These are phyloP conservation scores for Fusarium domesticum DNA, from an alignment of 2,329 filamentous ascomycete species.

Conservation along the genomic window DNA sequence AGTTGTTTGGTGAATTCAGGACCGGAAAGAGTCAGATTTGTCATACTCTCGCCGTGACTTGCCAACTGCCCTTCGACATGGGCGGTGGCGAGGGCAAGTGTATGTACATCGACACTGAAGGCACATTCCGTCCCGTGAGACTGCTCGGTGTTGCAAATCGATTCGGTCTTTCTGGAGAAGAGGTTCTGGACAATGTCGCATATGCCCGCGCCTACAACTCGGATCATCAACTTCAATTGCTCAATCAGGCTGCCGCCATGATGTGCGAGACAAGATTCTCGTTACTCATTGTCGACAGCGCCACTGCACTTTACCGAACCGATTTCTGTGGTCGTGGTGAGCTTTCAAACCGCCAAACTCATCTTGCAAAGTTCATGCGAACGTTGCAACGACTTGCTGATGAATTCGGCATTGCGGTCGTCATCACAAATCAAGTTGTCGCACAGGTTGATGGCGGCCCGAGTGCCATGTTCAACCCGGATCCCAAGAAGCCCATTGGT, in stretches of 20 bases:
- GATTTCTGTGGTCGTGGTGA: conserved; percentile 97
- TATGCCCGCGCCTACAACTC: conserved; percentile 98
- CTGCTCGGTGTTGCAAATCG: conserved; percentile 88
- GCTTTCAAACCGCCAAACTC: conserved; percentile 86
- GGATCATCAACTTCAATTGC: conserved; percentile 90
- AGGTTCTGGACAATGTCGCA: conserved; percentile 96
- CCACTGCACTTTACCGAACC: conserved; percentile 91
- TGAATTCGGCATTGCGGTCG: conserved; percentile 92
- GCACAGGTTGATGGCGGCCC: conserved; percentile 96
- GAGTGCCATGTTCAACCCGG: conserved; percentile 97
- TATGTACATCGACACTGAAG: conserved; percentile 97
- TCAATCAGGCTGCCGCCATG: conserved; percentile 95
- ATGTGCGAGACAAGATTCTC: conserved; percentile 99
- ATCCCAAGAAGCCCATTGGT: conserved; percentile 98
- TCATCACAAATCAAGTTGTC: conserved; percentile 98
- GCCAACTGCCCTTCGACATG: conserved; percentile 97
- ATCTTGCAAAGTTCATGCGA: conserved; percentile 85
- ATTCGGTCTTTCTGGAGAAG: conserved; percentile 91
- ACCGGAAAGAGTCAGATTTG: conserved; percentile 99
- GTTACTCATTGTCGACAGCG: conserved; percentile 90
- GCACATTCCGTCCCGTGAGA: conserved; percentile 91
- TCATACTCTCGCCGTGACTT: conserved; percentile 97
- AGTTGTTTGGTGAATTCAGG: conserved; percentile 96
- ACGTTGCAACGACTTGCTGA: conserved; percentile 74
- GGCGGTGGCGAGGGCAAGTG: conserved; percentile 98